phyloP scores from a whole-genome alignment of 257 asterid genomes.

The Lithospermum erythrorhizon region DNA sequence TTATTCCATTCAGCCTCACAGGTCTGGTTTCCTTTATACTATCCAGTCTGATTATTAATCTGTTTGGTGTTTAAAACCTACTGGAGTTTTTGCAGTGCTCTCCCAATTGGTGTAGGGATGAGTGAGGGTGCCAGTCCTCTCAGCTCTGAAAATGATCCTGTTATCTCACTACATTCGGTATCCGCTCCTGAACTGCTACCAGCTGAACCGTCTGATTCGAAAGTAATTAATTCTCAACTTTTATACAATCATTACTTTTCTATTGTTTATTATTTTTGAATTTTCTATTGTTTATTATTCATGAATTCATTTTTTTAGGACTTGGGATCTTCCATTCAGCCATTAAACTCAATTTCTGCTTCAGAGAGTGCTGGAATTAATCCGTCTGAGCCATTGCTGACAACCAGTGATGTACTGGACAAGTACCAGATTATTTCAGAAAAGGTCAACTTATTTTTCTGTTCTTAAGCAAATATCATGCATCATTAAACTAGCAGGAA shows the following conservation, averaged over 20 bases:
- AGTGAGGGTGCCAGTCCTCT: constrained; percentile 39
- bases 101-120: constrained; percentile 41
- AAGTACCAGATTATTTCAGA: constrained; percentile 79
- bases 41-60: constrained; percentile 4
- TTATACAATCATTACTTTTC: background rate
- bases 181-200: constrained; percentile 46
- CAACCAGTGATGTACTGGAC: constrained; percentile 86
- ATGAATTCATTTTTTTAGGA: constrained; percentile 36
- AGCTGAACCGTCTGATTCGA: constrained; percentile 42
- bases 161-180: constrained; percentile 34
- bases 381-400: constrained; percentile 47
- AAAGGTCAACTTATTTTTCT: constrained; percentile 34
- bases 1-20: constrained; percentile 41
- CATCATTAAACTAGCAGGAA: background rate
- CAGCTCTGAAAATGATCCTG: constrained; percentile 42
- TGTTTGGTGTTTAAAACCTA: background rate
- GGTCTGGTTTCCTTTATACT: constrained; percentile 28
- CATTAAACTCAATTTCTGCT: constrained; percentile 37
- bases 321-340: constrained; percentile 39
- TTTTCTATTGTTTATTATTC: background rate
- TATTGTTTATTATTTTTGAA: background rate
- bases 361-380: constrained; percentile 54
- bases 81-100: constrained; percentile 34
- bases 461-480: background rate
- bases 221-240: constrained; percentile 35